Conservation (phyloP, 805 yeast species). For the Kluyveromyces lactis region DNA sequence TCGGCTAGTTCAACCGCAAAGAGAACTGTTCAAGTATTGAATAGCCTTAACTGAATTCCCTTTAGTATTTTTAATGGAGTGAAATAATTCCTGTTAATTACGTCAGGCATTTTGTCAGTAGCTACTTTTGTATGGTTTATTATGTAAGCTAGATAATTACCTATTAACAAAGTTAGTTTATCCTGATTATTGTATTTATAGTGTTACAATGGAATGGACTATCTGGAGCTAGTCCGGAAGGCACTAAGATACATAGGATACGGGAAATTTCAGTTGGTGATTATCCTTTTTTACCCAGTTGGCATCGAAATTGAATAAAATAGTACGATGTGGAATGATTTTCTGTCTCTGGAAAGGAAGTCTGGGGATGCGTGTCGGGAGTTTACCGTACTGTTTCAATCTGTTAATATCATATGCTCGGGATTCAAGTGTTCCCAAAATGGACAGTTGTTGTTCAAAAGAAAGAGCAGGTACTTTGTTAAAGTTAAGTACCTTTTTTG, state of each 20-base stretch:
- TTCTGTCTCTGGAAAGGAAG: too few species aligned
- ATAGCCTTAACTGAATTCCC: neutral
- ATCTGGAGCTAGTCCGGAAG: too few species aligned
- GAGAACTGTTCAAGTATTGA: constrained; percentile 27
- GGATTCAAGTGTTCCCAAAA: too few species aligned
- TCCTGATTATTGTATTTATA: too few species aligned
- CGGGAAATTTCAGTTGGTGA: neutral
- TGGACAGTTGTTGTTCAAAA: constrained; percentile 2
- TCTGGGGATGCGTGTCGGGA: neutral
- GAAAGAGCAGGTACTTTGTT: constrained; percentile 15
- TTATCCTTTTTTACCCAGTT: neutral
- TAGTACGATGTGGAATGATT: neutral
- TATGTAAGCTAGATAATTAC: too few species aligned
- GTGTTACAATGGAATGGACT: too few species aligned
- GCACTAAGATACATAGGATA: too few species aligned
- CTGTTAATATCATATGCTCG: neutral
- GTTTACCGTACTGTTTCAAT: neutral
- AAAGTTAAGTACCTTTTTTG: constrained; percentile 11
- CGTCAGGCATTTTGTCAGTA: too few species aligned
- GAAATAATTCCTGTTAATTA: too few species aligned
- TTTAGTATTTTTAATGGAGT: too few species aligned
- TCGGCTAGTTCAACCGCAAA: constrained; percentile 44
- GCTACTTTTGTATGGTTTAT: too few species aligned
- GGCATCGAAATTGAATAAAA: neutral
- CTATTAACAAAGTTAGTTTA: too few species aligned